Conservation (phyloP, 192 early-diverging fungal species). For the Coemansia sp. region DNA sequence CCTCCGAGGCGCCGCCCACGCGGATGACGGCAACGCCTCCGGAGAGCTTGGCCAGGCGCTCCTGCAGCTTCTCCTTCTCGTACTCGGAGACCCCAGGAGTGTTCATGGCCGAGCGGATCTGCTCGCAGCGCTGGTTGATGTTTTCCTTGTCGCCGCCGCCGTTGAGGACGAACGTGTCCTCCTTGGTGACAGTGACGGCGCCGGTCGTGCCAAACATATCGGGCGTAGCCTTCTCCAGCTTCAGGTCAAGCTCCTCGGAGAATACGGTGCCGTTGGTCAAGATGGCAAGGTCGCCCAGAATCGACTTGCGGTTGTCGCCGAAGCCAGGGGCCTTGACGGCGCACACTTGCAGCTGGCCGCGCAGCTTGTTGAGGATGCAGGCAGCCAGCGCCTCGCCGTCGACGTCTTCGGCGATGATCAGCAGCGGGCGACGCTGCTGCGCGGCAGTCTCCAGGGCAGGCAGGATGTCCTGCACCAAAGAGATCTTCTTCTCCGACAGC, state of each 20-base stretch:
- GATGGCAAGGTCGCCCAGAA: conserved; percentile 95
- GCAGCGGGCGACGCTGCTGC: conserved; percentile 91
- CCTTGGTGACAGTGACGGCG: conserved; percentile 94
- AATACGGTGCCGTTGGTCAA: conserved; percentile 97
- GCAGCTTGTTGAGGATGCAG: conserved; percentile 99
- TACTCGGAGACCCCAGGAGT: conserved; percentile 87
- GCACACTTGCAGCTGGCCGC: conserved; percentile 95
- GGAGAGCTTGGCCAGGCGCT: conserved; percentile 96
- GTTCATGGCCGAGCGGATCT: conserved; percentile 91
- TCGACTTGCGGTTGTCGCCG: conserved; percentile 99
- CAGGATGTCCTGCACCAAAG: conserved; percentile 91
- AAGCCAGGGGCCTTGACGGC: conserved; percentile 99
- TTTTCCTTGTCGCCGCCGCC: conserved; percentile 90
- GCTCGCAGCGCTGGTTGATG: conserved; percentile 93
- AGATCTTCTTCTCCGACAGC: conserved; percentile 99
- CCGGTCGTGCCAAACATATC: conserved; percentile 91
- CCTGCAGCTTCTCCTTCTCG: conserved; percentile 99
- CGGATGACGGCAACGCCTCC: conserved; percentile 99
- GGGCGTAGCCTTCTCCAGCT: conserved; percentile 92
- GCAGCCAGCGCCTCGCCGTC: conserved; percentile 99
- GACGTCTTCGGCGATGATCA: conserved; percentile 98
- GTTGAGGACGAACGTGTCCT: conserved; percentile 98
- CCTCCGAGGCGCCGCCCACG: conserved; percentile 96
- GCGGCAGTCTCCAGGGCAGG: conserved; percentile 96
- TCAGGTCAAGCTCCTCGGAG: conserved; percentile 94